A percentile compares a stretch with the other conserved stretches of the same genome.
phyloP scores from a whole-genome alignment of 306 rosid species.

The Cucurbita argyrosperma region DNA sequence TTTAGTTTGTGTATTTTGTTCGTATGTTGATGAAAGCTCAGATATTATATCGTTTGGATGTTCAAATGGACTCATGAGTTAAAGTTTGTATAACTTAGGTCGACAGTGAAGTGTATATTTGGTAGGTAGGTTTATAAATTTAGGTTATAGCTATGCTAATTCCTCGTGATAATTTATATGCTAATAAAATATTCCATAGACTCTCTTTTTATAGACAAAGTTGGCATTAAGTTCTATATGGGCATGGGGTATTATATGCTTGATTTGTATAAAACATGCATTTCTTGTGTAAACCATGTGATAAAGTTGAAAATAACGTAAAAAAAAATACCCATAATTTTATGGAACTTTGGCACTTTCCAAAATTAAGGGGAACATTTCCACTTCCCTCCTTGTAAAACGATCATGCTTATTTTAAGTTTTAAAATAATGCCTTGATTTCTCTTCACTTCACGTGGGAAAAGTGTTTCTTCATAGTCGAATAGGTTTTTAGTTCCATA shows the following conservation, averaged over 20 bases:
- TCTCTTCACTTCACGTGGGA: neutral
- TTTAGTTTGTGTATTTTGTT: neutral
- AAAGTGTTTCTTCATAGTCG: neutral
- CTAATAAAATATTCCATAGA: neutral
- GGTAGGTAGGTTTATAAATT: neutral
- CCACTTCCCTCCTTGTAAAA: slow-evolving; percentile 11
- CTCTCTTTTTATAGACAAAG: neutral
- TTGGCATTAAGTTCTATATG: neutral
- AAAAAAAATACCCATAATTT: neutral
- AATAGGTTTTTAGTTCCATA: neutral
- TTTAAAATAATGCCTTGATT: neutral
- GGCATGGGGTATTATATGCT: neutral
- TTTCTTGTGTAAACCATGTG: slow-evolving; percentile 16
- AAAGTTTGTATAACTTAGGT: neutral
- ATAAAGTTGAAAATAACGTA: neutral
- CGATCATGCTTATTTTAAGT: neutral
- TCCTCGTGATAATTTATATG: too few species aligned
- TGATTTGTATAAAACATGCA: slow-evolving; percentile 10
- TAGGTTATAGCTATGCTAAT: neutral
- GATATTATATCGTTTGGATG: neutral
- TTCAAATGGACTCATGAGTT: neutral
- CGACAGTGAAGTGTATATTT: neutral
- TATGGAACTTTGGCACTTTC: slow-evolving; percentile 30
- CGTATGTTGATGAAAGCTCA: neutral
- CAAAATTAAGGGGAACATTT: slow-evolving; percentile 24